phyloP scores from a whole-genome alignment of 805 yeast genomes.

The Metschnikowia picachoensis region DNA sequence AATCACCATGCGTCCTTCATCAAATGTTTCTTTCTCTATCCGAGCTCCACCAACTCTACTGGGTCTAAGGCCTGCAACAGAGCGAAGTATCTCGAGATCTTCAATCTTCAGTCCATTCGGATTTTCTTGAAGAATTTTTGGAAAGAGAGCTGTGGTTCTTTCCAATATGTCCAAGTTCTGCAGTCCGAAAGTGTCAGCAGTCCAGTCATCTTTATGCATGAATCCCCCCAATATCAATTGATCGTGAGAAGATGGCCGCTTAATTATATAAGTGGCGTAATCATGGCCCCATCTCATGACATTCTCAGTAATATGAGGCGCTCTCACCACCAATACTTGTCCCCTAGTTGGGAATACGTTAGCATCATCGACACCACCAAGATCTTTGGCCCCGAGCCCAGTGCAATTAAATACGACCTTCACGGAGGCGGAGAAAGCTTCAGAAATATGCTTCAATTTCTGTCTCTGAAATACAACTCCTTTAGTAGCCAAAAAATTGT shows the following conservation, averaged over 20 bases:
- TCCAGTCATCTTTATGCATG: conserved; percentile 60
- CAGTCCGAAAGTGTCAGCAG: conserved; percentile 51
- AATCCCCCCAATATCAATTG: conserved; percentile 76
- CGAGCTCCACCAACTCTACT: conserved; percentile 72
- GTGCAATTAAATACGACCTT: conserved; percentile 68
- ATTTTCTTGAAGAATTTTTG: conserved; percentile 42
- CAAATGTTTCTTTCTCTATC: conserved; percentile 49
- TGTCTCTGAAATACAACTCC: conserved; percentile 53
- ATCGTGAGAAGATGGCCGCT: conserved; percentile 63
- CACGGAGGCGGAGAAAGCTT: conserved; percentile 43
- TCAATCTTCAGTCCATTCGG: conserved; percentile 30
- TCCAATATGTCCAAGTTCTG: conserved; percentile 60
- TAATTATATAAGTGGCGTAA: conserved; percentile 63
- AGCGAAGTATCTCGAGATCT: conserved; percentile 53
- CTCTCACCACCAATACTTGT: conserved; percentile 68
- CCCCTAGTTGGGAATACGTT: conserved; percentile 73
- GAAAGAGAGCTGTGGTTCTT: conserved; percentile 52
- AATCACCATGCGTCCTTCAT: conserved; percentile 38
- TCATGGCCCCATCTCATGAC: conserved; percentile 57
- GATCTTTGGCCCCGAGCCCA: conserved; percentile 61
- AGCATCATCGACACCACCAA: conserved; percentile 64
- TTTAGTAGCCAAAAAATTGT: conserved; percentile 35
- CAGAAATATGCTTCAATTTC: conserved; percentile 50
- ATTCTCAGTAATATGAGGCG: conserved; percentile 64
- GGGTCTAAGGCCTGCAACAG: conserved; percentile 75